phyloP scores from a whole-genome alignment of 1,139 yeast species.

The Pneumocystis jirovecii region DNA sequence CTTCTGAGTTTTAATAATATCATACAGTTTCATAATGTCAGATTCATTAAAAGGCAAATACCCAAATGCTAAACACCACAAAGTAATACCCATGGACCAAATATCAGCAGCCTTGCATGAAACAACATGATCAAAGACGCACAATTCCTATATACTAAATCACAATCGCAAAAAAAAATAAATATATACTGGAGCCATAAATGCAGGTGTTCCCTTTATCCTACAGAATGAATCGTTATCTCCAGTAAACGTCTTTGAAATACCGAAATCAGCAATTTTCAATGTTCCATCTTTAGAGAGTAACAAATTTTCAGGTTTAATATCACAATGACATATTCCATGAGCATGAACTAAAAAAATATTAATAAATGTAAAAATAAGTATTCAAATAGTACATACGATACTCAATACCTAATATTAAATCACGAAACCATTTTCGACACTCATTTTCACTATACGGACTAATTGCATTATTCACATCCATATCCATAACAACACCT shows the following conservation, averaged over 20 bases:
- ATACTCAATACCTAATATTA: conserved; percentile 77
- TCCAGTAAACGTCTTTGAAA: conserved; percentile 49
- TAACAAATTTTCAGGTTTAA: conserved; percentile 81
- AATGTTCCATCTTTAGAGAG: conserved; percentile 61
- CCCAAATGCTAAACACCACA: conserved; percentile 27
- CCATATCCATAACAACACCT: conserved; percentile 30
- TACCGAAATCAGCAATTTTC: conserved; percentile 91
- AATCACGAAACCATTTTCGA: conserved; percentile 51
- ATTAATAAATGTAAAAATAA: conserved; percentile 19
- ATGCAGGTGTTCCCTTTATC: conserved; percentile 78
- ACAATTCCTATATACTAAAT: conserved; percentile 62
- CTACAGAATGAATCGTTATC: conserved; percentile 31
- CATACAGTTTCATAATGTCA: conserved; percentile 37
- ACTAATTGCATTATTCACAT: conserved; percentile 39
- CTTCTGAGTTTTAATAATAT: conserved; percentile 20
- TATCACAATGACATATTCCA: conserved; percentile 89
- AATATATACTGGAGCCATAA: conserved; percentile 45
- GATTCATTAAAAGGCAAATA: conserved; percentile 27
- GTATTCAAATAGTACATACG: conserved; percentile 7
- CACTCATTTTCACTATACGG: conserved; percentile 28
- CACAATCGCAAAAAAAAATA: conserved; percentile 26
- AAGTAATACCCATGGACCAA: conserved; percentile 68
- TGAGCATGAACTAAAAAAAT: conserved; percentile 53
- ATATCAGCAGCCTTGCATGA: conserved; percentile 57
- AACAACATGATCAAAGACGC: conserved; percentile 26